A percentile compares a stretch with the other conserved stretches of the same genome.
phyloP scores from a whole-genome alignment of 2,329 filamentous ascomycete genomes.

The Alternaria sp. region DNA sequence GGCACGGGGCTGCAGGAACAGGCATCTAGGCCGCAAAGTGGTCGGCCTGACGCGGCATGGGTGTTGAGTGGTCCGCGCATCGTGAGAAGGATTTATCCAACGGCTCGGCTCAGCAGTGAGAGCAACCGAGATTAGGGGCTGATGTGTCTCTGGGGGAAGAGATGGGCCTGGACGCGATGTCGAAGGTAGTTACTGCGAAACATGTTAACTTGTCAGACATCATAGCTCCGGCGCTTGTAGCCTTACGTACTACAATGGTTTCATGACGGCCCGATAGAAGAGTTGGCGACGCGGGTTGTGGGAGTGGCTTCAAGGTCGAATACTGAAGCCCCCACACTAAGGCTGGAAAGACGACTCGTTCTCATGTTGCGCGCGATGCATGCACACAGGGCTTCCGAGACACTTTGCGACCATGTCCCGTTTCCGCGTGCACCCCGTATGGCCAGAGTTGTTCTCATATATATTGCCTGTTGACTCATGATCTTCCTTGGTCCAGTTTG shows the following conservation, averaged over 20 bases:
- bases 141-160: slow-evolving; percentile 3
- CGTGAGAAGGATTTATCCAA: slow-evolving; percentile 9
- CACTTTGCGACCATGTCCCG: background rate
- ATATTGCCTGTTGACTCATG: background rate
- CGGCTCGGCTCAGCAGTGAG: slow-evolving; percentile 9
- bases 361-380: background rate
- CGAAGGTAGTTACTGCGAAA: background rate
- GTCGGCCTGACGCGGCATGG: slow-evolving; percentile 2
- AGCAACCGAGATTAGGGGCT: slow-evolving; percentile 15
- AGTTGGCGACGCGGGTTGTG: slow-evolving; percentile 1
- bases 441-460: background rate
- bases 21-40: slow-evolving; percentile 13
- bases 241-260: slow-evolving; percentile 1
- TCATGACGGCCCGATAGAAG: slow-evolving; percentile 9
- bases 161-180: background rate
- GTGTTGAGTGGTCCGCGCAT: background rate
- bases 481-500: background rate
- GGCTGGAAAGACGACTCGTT: slow-evolving; percentile 9
- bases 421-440: background rate
- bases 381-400: slow-evolving; percentile 1
- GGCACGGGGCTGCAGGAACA: slow-evolving; percentile 17
- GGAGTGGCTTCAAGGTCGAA: background rate
- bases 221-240: slow-evolving; percentile 3
- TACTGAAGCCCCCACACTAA: slow-evolving; percentile 1
- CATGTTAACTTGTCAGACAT: background rate